phyloP scores from a whole-genome alignment of 75 land plant genomes.

The Cunninghamia lanceolata region DNA sequence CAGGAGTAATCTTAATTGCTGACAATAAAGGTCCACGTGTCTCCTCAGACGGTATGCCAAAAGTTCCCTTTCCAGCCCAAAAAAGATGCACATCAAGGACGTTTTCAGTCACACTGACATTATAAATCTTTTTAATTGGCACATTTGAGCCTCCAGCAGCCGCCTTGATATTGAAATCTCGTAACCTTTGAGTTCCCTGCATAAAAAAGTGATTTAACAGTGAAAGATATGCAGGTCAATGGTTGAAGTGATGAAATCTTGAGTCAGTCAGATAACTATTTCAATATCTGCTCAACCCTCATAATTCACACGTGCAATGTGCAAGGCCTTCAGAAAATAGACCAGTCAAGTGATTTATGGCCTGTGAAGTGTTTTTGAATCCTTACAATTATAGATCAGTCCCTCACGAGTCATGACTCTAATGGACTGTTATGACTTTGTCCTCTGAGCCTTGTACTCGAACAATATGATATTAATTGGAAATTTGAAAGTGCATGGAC shows the following conservation, averaged over 20 bases:
- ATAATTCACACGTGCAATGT: not conserved
- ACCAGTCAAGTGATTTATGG: too few species aligned
- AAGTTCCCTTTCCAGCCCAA: slow-evolving; percentile 26
- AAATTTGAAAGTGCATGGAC: not conserved
- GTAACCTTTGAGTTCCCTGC: slow-evolving; percentile 14
- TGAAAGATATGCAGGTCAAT: not conserved
- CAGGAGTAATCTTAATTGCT: slow-evolving; percentile 18
- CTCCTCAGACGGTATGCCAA: slow-evolving; percentile 11
- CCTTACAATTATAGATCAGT: not conserved
- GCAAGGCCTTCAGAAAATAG: not conserved
- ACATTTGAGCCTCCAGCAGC: not conserved
- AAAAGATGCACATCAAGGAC: slow-evolving; percentile 18
- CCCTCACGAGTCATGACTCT: too few species aligned
- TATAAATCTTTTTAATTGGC: not conserved
- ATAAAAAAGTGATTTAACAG: not conserved
- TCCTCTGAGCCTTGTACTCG: not conserved
- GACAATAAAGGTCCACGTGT: slow-evolving; percentile 22
- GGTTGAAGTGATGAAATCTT: not conserved
- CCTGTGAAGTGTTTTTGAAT: not conserved
- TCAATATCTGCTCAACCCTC: not conserved
- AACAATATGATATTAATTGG: too few species aligned
- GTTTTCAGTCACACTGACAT: slow-evolving; percentile 9
- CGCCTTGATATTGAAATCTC: slow-evolving; percentile 20
- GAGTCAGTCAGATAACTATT: not conserved
- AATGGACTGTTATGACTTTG: not conserved